Conservation (phyloP, 768 basidiomycete genomes). For the Suillus bovinus region DNA sequence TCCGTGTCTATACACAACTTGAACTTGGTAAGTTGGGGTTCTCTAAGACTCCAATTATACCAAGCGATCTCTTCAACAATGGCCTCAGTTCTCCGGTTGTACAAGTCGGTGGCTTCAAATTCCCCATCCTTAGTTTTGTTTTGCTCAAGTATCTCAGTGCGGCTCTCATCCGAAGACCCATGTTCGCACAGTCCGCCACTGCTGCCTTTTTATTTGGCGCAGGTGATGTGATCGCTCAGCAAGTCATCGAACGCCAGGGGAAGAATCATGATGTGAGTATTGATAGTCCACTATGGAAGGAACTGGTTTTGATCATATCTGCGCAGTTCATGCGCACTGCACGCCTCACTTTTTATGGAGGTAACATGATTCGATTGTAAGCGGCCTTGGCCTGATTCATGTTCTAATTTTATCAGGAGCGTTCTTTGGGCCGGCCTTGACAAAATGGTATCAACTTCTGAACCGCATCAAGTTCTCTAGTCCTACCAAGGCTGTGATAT, state of each 20-base stretch:
- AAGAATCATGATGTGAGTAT: slow-evolving; percentile 70
- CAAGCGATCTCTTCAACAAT: slow-evolving; percentile 24
- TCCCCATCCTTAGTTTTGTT: neutral
- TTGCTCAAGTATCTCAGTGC: slow-evolving; percentile 41
- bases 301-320: slow-evolving; percentile 3
- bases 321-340: slow-evolving; percentile 58
- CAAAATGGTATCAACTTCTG: slow-evolving; percentile 78
- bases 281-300: neutral
- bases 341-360: slow-evolving; percentile 72
- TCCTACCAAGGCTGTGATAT: slow-evolving; percentile 57
- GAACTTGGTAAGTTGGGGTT: neutral
- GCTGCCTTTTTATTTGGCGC: slow-evolving; percentile 69
- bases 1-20: neutral
- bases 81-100: slow-evolving; percentile 45
- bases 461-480: slow-evolving; percentile 68
- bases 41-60: too few species aligned
- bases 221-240: slow-evolving; percentile 86
- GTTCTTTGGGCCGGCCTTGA: slow-evolving; percentile 80
- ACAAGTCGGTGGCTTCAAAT: slow-evolving; percentile 34
- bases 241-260: slow-evolving; percentile 74
- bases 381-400: neutral
- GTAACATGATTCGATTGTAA: slow-evolving; percentile 30
- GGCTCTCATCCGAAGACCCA: slow-evolving; percentile 58
- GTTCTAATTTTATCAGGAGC: slow-evolving; percentile 40
- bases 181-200: slow-evolving; percentile 63